Percentiles rank a stretch among this genome's conserved stretches.
phyloP scores from a whole-genome alignment of 2,329 filamentous ascomycete species.

The Colletotrichum abscissum region DNA sequence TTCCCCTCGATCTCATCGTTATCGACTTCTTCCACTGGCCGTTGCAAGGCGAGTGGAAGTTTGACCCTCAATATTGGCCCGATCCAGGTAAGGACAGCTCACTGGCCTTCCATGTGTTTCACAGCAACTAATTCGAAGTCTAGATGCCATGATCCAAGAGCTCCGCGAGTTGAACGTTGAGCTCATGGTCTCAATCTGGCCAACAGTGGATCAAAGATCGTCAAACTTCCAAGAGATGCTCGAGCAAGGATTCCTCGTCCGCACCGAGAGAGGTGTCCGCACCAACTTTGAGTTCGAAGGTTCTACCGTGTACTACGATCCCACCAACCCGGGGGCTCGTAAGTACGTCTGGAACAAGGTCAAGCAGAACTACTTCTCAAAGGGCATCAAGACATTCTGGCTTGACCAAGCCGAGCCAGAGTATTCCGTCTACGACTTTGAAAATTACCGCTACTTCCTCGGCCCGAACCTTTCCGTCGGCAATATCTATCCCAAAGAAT shows the following conservation, averaged over 20 bases:
- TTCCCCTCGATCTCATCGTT: constrained; percentile 71
- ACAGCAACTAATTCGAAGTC: no score
- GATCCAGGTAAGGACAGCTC: constrained; percentile 54
- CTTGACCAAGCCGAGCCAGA: constrained; percentile 77
- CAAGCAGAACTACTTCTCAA: constrained; percentile 70
- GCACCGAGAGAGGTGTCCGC: constrained; percentile 68
- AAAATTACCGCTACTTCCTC: constrained; percentile 71
- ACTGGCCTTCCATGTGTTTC: no score
- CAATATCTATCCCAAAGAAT: constrained; percentile 71
- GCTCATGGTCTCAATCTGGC: constrained; percentile 78
- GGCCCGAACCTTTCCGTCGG: constrained; percentile 56
- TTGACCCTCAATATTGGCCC: constrained; percentile 73
- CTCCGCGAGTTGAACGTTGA: constrained; percentile 69
- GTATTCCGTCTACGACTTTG: constrained; percentile 73
- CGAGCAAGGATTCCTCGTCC: constrained; percentile 66
- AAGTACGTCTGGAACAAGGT: constrained; percentile 69
- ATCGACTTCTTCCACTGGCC: constrained; percentile 75
- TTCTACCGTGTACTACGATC: constrained; percentile 70
- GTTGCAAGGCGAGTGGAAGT: constrained; percentile 74
- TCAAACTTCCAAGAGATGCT: constrained; percentile 46
- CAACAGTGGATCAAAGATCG: constrained; percentile 55
- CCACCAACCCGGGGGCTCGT: constrained; percentile 70
- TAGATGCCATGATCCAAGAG: constrained; percentile 71
- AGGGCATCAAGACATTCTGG: constrained; percentile 75
- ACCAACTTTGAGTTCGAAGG: constrained; percentile 69